A percentile compares a stretch with the other conserved stretches of the same genome.
phyloP scores from a whole-genome alignment of 768 basidiomycete species.

The Boletus speciosus region DNA sequence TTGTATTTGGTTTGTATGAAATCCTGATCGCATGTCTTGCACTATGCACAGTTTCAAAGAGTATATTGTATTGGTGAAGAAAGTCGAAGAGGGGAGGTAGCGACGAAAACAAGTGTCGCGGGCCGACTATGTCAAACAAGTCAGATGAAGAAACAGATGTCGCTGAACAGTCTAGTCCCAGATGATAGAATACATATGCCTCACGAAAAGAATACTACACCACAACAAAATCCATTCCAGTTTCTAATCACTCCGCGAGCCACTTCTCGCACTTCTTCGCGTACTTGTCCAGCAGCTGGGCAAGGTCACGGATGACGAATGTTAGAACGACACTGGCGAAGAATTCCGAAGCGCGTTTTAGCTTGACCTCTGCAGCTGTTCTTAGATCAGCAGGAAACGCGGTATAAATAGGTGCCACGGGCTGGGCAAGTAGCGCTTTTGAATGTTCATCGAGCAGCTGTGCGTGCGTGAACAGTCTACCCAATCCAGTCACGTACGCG shows the following conservation, averaged over 20 bases:
- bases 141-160: conserved; percentile 31
- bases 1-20: conserved; percentile 4
- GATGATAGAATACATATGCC: conserved; percentile 34
- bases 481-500: conserved; percentile 73
- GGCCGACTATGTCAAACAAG: conserved; percentile 10
- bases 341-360: conserved; percentile 85
- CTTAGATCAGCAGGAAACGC: conserved; percentile 66
- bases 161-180: conserved; percentile 32
- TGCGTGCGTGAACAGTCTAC: conserved; percentile 65
- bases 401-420: conserved; percentile 68
- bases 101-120: conserved; percentile 13
- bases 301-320: conserved; percentile 86
- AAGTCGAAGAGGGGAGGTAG: conserved; percentile 13
- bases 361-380: conserved; percentile 61
- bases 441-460: conserved; percentile 89
- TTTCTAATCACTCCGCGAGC: conserved; percentile 65
- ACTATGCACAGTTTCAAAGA: conserved; percentile 22
- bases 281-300: conserved; percentile 86
- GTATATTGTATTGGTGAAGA: conserved; percentile 23
- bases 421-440: conserved; percentile 62
- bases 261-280: conserved; percentile 92
- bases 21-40: conserved; percentile 4
- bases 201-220: conserved; percentile 26
- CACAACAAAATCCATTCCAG: conserved; percentile 20
- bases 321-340: conserved; percentile 85